Percentiles rank a stretch among this genome's conserved stretches.
phyloP scores from a whole-genome alignment of 1,284 basidiomycete species.

The Melampsora americana region DNA sequence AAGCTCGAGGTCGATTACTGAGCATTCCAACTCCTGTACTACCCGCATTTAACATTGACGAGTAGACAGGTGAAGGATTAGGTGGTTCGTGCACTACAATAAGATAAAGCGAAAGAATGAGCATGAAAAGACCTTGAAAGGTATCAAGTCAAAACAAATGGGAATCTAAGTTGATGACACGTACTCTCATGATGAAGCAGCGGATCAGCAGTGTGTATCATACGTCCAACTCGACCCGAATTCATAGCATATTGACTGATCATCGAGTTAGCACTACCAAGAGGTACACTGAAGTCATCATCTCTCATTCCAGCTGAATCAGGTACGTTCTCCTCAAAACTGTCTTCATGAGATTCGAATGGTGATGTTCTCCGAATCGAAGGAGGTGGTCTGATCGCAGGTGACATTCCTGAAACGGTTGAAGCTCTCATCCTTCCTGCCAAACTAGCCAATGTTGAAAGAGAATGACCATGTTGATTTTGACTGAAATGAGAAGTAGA shows the following conservation, averaged over 20 bases:
- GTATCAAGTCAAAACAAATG: background rate
- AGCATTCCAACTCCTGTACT: constrained; percentile 4
- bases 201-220: background rate
- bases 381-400: constrained; percentile 7
- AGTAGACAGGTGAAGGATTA: constrained; percentile 24
- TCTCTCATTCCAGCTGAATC: constrained; percentile 17
- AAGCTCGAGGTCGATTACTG: constrained; percentile 26
- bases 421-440: constrained; percentile 34
- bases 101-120: background rate
- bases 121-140: background rate
- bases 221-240: background rate
- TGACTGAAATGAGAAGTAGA: too few species aligned
- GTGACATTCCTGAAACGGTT: constrained; percentile 35
- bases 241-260: constrained; percentile 28
- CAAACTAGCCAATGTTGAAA: constrained; percentile 16
- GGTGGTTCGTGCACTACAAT: constrained; percentile 14
- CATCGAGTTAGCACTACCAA: constrained; percentile 29
- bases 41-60: constrained; percentile 11
- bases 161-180: background rate
- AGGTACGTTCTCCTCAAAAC: constrained; percentile 3
- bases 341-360: background rate
- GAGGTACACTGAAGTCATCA: constrained; percentile 30
- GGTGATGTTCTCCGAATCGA: constrained; percentile 1
- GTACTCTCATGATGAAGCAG: constrained; percentile 20
- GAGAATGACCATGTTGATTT: background rate